Conservation (phyloP, 768 basidiomycete genomes). For the Lyophyllum decastes region DNA sequence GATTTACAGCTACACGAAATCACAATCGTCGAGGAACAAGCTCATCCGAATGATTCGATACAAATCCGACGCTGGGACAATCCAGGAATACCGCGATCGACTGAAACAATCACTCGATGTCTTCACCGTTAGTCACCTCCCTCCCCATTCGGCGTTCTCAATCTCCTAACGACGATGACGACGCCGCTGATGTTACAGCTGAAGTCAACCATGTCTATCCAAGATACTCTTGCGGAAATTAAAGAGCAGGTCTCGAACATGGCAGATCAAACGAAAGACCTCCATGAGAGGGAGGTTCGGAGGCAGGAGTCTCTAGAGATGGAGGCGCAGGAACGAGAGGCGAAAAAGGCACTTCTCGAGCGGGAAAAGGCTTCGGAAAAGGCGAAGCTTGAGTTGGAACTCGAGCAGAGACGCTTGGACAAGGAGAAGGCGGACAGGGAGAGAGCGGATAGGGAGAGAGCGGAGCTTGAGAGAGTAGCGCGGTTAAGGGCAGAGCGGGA, state of each 20-base stretch:
- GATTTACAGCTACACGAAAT: neutral
- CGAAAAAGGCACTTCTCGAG: neutral
- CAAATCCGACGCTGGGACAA: constrained; percentile 2
- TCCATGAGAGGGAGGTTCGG: neutral
- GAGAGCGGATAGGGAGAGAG: neutral
- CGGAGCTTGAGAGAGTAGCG: too few relatives aligned
- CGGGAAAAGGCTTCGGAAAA: neutral
- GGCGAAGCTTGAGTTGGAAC: neutral
- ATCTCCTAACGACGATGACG: neutral
- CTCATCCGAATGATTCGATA: neutral
- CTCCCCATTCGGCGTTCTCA: neutral
- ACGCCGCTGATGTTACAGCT: too few relatives aligned
- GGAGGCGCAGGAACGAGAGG: neutral
- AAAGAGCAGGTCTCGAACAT: neutral
- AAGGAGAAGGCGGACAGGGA: neutral
- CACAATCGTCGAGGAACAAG: neutral
- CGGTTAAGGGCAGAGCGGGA: too few relatives aligned
- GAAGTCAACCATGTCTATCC: constrained; percentile 6
- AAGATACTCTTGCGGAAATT: neutral
- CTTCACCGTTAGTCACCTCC: neutral
- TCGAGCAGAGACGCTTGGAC: neutral
- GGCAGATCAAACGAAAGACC: neutral
- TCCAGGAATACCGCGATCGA: constrained; percentile 8
- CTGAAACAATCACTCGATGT: constrained; percentile 6
- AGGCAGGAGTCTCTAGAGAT: neutral